Evolutionary conservation across 805 yeast genomes (phyloP), one percentile per base, ranked within the genome.

Genomic region (Crinitomyces ghanaensis): DNA sequence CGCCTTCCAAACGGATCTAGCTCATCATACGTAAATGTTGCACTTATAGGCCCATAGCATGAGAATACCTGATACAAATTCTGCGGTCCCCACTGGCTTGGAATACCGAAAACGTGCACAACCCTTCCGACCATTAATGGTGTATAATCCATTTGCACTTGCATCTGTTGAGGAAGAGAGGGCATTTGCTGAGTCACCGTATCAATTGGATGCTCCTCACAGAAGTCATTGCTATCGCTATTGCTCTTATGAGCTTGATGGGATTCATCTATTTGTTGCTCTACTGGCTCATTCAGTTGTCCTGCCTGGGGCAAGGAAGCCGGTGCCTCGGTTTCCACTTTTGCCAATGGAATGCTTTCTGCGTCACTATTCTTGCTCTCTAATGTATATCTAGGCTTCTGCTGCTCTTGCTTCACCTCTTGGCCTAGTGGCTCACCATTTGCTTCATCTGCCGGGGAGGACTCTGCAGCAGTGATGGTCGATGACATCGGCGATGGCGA

Each of bases 21-120:
- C 14, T 31, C 41, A 12, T 39, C 37, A 30, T 35, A 41, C 19
- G 36, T 33, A 28, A 19, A 41, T 9, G 40, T 33, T 8, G 35
- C 31, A 13, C 33, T 27, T 5, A 38, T 36, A 6, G 9, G 14
- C 4, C 37, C 42, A 18, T 33, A 39, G 11, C 13, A n/a, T 5
- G 35, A n/a, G 26, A 41, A 41, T 9, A 36, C 21, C 5, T 30
- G 31, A 26, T 11, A 36, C 22, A 41, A 24, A 17, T 19, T 28
- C 19, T 35, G 33, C 5, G 44, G 40, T 6, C 13, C 27, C 44
- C 44, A 41, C 4, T 6, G 5, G 14, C 19, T 25, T 6, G 44
- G 44, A 19, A 41, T 39, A 3, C 40, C 40, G 6, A 28, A 31
- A 5, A 41, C 30, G 19, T 38, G 28, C 15, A 41, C 15, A 12